Conservation (phyloP, 139 green algal species). For the Coelastrella sp. region DNA sequence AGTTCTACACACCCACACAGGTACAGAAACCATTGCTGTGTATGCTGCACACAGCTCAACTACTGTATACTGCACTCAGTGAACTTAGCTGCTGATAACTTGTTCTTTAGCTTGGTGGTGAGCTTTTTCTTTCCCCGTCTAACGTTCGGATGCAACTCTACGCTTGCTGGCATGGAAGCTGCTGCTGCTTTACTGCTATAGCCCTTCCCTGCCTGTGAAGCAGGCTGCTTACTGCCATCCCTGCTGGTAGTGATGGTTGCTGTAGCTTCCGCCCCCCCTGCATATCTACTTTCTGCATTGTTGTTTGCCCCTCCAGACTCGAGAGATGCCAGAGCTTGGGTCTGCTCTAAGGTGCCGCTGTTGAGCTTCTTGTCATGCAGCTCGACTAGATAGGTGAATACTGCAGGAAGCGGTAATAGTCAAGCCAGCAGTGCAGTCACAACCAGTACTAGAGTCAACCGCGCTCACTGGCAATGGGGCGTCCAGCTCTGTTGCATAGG, state of each 20-base stretch:
- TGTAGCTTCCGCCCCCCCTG: neutral
- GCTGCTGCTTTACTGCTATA: conserved; percentile 2
- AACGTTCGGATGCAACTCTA: conserved; percentile 61
- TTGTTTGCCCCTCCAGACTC: neutral
- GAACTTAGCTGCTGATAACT: conserved; percentile 5
- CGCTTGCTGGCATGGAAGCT: conserved; percentile 40
- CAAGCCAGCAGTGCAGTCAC: neutral
- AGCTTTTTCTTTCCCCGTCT: conserved; percentile 70
- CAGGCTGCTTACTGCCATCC: neutral
- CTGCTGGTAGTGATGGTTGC: neutral
- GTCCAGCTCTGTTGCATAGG: too few relatives aligned
- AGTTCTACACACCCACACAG: too few relatives aligned
- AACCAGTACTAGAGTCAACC: neutral
- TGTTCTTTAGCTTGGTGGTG: conserved; percentile 50
- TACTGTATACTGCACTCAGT: conserved; percentile 39
- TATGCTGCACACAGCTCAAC: neutral
- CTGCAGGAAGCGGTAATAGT: conserved; percentile 18
- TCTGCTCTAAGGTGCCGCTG: conserved; percentile 43
- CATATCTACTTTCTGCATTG: neutral
- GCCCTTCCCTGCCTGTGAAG: neutral
- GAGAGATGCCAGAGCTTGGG: neutral
- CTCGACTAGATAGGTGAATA: conserved; percentile 76
- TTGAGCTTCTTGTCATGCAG: conserved; percentile 62
- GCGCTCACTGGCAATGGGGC: too few relatives aligned
- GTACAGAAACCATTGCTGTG: neutral